Base-by-base conservation (phyloP, 176 grass and related monocot genomes). In the Musa troglodytarum region DNA sequence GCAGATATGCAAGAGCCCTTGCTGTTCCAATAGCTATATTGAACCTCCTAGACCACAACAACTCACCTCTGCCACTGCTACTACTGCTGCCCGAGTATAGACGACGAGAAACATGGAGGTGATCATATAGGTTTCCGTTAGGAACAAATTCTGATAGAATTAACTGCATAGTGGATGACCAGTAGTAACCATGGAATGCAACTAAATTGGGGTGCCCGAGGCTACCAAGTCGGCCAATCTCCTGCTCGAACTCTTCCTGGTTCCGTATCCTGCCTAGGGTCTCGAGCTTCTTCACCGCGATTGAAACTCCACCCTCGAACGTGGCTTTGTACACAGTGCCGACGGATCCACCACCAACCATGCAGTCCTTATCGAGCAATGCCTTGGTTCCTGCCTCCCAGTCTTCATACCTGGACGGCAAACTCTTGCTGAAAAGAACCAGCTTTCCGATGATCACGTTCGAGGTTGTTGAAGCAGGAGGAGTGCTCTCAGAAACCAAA, bases 221-320 rank as follows among this genome's bases (percentile, higher is more conserved):
- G 20, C 68, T 84, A 64, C 90, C 90, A 1, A 94, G 90, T 76
- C 82, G 73, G 49, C 90, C 79, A 88, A 99, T 92, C 87, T 99
- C 90, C 69, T 94, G 88, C 84, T 99, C 95, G 57, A 94, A 99
- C 69, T 99, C 90, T 54, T 99, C 95, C 80, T 99, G 95, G 65
- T 53, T 85, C 69, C 74, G 74, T 53, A 99, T 74, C 61, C 88
- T 88, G 67, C 91, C 95, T 1, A 99, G 80, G 15, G 88, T 94
- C 65, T 94, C 95, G 50, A 99, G 53, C 78, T 92, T 94, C 79
- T 99, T 99, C 72, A 99, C 95, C 14, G 95, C 95, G 50, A 94
- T 99, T 78, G 84, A 87, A 66, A 89, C 53, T 29, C 90, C 86
- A 10, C 80, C 87, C 83, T 99, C 95, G 65, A 99, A 92, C 12